Percentiles rank a stretch among this genome's conserved stretches.
Conservation (phyloP, 2,329 filamentous ascomycete genomes). For the Ascochyta rabiei region DNA sequence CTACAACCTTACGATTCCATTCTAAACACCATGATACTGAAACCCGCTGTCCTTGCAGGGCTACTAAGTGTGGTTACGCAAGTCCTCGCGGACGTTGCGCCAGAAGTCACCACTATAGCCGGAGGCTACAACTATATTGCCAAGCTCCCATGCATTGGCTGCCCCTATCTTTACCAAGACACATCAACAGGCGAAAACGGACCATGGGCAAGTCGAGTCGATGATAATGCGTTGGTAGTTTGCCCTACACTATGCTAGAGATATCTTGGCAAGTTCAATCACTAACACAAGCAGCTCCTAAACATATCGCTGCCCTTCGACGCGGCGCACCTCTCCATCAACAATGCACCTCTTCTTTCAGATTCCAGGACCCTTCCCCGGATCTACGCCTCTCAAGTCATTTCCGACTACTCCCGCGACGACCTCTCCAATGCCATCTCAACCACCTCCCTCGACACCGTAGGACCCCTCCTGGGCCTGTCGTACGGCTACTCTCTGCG, state of each 20-base stretch:
- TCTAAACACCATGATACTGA: conserved; percentile 23
- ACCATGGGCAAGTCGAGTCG: conserved; percentile 32
- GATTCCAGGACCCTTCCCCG: conserved; percentile 24
- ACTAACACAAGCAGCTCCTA: conserved; percentile 26
- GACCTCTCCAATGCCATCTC: conserved; percentile 17
- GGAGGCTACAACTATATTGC: conserved; percentile 43
- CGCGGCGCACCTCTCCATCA: conserved; percentile 33
- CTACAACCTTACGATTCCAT: not conserved
- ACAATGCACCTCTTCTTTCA: conserved; percentile 32
- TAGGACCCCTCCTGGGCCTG: conserved; percentile 34
- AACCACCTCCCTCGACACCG: conserved; percentile 15
- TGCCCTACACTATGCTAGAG: not conserved
- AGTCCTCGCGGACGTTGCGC: conserved; percentile 28
- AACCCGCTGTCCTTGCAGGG: conserved; percentile 1
- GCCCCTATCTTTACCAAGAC: conserved; percentile 43
- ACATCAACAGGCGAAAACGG: conserved; percentile 31
- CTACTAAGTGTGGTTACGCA: conserved; percentile 4
- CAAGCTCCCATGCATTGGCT: conserved; percentile 42
- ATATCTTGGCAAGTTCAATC: not conserved
- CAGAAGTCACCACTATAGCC: conserved; percentile 37
- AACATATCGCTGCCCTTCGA: conserved; percentile 41
- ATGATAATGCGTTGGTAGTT: conserved; percentile 37
- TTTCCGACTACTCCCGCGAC: conserved; percentile 23
- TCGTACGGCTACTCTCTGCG: conserved; percentile 38
- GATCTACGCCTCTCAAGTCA: conserved; percentile 40